A percentile compares a stretch with the other conserved stretches of the same genome.
Evolutionary conservation across 164 flowering plant genomes (phyloP).

Genomic region (grape (Vitis vinifera)): DNA sequence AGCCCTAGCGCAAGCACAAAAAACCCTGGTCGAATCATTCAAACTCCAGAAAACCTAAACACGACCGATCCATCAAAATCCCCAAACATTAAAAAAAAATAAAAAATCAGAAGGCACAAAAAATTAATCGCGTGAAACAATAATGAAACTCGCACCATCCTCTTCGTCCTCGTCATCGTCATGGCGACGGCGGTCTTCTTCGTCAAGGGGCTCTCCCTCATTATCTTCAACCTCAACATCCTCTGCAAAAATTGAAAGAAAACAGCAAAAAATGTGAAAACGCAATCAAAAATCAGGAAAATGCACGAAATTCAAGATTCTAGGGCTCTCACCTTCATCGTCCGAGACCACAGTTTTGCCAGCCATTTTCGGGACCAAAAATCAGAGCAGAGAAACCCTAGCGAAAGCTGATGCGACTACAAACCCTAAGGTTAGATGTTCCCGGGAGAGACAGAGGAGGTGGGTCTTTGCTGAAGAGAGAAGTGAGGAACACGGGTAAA

Average conservation of each 20-base stretch:
- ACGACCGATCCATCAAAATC: not conserved
- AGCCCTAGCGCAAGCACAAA: not conserved
- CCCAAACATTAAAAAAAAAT: not conserved
- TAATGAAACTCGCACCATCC: slow-evolving; percentile 22
- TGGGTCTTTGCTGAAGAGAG: too few species aligned
- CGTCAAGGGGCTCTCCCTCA: slow-evolving; percentile 45
- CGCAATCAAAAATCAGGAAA: not conserved
- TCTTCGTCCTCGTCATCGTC: slow-evolving; percentile 69
- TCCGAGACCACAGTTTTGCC: slow-evolving; percentile 22
- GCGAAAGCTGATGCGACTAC: too few species aligned
- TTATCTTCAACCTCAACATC: slow-evolving; percentile 53
- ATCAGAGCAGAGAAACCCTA: not conserved
- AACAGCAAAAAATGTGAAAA: not conserved
- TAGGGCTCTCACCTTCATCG: slow-evolving; percentile 17
- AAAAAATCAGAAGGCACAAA: not conserved
- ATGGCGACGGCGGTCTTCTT: slow-evolving; percentile 26
- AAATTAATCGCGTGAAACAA: not conserved
- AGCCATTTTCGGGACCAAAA: not conserved
- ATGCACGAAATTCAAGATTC: not conserved
- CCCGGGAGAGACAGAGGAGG: too few species aligned
- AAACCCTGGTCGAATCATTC: slow-evolving; percentile 4
- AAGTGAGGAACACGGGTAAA: too few species aligned
- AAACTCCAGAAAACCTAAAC: not conserved
- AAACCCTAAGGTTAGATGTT: too few species aligned
- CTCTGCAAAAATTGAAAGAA: slow-evolving; percentile 31